Evolutionary conservation across 2,329 filamentous ascomycete genomes (phyloP).

Genomic region (Plenodomus lindquistii): DNA sequence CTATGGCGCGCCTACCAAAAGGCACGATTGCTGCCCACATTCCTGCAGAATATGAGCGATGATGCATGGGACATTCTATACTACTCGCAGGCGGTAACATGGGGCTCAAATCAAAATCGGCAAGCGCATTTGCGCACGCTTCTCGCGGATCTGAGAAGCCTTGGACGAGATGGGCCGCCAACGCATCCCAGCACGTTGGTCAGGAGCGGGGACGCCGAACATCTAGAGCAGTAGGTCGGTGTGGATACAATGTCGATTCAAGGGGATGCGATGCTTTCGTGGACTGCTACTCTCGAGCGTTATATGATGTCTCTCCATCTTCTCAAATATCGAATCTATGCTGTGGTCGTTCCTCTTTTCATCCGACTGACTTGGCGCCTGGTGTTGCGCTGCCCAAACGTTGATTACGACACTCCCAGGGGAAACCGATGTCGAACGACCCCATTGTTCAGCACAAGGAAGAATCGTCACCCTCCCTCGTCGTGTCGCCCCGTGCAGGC

Average conservation of each 20-base stretch:
- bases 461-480: too few species aligned
- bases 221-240: neutral
- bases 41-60: constrained; percentile 37
- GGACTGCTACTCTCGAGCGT: too few species aligned
- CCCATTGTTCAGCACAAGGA: too few species aligned
- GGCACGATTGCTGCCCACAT: constrained; percentile 36
- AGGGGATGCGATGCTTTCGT: too few species aligned
- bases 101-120: constrained; percentile 39
- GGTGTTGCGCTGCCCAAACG: too few species aligned
- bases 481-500: too few species aligned
- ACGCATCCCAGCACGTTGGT: constrained; percentile 30
- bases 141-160: constrained; percentile 32
- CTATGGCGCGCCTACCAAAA: constrained; percentile 43
- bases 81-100: constrained; percentile 44
- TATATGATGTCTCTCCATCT: too few species aligned
- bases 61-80: constrained; percentile 46
- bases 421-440: too few species aligned
- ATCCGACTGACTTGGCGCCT: too few species aligned
- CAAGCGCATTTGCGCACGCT: constrained; percentile 33
- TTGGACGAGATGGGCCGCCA: constrained; percentile 41
- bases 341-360: too few species aligned
- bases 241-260: neutral
- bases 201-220: neutral
- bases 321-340: too few species aligned
- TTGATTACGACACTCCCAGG: too few species aligned